These are phyloP conservation scores for Prunus fruticosa DNA, from an alignment of 306 rosid genomes.

Conservation along the genomic window DNA sequence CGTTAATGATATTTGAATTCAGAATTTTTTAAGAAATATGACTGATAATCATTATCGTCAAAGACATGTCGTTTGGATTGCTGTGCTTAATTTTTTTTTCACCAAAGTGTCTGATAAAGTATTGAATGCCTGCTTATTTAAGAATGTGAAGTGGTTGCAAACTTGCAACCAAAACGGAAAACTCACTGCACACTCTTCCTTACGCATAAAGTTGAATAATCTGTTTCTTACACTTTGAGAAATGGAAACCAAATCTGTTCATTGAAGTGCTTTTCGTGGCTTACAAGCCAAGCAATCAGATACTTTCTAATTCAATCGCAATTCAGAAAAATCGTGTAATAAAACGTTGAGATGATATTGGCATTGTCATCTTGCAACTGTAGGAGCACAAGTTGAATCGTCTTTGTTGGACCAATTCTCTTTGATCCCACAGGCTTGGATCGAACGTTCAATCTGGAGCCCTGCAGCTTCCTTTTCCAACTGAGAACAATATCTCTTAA, in stretches of 20 bases:
- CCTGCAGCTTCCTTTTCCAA: conserved; percentile 61
- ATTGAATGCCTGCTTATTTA: no score
- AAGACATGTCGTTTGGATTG: no score
- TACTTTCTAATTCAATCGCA: conserved; percentile 14
- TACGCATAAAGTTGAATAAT: not conserved
- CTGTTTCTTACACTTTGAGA: not conserved
- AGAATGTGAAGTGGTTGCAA: not conserved
- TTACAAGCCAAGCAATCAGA: conserved; percentile 9
- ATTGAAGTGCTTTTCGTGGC: not conserved
- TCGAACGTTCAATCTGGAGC: conserved; percentile 71
- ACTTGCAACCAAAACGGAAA: not conserved
- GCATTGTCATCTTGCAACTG: conserved; percentile 61
- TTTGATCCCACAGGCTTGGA: conserved; percentile 66
- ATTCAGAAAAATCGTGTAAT: conserved; percentile 11
- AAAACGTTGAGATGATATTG: conserved; percentile 18
- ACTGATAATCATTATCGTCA: no score
- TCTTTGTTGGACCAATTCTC: conserved; percentile 79
- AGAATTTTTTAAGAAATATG: no score
- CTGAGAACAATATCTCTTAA: conserved; percentile 63
- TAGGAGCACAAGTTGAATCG: conserved; percentile 58
- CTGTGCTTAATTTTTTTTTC: no score
- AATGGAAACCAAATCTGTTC: conserved; percentile 4
- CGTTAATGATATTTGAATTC: no score
- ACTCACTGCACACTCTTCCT: not conserved
- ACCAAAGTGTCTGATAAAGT: no score